Percentiles rank a stretch among this genome's conserved stretches.
phyloP scores from a whole-genome alignment of 2,329 filamentous ascomycete species.

The Polytolypa hystricis region DNA sequence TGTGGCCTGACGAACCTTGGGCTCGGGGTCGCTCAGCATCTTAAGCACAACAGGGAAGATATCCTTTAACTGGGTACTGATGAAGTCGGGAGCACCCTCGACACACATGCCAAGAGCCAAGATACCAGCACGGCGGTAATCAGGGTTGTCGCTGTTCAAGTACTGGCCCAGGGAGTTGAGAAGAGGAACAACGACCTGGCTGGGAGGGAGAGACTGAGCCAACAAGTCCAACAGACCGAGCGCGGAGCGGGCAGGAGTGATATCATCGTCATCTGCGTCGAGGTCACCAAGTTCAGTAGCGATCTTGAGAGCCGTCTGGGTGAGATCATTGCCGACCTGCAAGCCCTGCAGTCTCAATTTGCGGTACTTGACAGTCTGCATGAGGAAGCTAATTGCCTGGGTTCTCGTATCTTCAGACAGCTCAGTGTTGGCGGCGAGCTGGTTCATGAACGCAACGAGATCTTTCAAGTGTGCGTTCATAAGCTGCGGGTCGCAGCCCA shows the following conservation, averaged over 20 bases:
- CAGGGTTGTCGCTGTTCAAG: conserved; percentile 60
- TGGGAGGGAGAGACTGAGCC: conserved; percentile 76
- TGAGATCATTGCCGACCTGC: conserved; percentile 76
- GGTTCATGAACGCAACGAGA: conserved; percentile 86
- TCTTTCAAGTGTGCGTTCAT: conserved; percentile 80
- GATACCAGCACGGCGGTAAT: conserved; percentile 81
- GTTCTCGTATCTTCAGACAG: conserved; percentile 76
- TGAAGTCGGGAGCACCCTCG: conserved; percentile 94
- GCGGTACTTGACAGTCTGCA: conserved; percentile 82
- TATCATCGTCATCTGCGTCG: conserved; percentile 64
- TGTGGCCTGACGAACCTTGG: conserved; percentile 74
- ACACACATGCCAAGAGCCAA: conserved; percentile 87
- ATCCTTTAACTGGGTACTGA: conserved; percentile 78
- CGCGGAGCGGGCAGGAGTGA: conserved; percentile 73
- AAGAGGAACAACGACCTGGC: conserved; percentile 86
- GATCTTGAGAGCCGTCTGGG: conserved; percentile 77
- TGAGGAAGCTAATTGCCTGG: conserved; percentile 86
- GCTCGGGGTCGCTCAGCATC: conserved; percentile 72
- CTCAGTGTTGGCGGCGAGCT: conserved; percentile 64
- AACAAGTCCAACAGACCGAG: conserved; percentile 82
- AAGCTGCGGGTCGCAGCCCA: conserved; percentile 78
- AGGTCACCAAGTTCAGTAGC: conserved; percentile 71
- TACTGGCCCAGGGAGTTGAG: conserved; percentile 78
- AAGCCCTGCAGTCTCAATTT: conserved; percentile 93
- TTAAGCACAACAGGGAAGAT: conserved; percentile 77